These are phyloP conservation scores for Citeromyces nyonsensis DNA, from an alignment of 805 yeast genomes.

Conservation along the genomic window DNA sequence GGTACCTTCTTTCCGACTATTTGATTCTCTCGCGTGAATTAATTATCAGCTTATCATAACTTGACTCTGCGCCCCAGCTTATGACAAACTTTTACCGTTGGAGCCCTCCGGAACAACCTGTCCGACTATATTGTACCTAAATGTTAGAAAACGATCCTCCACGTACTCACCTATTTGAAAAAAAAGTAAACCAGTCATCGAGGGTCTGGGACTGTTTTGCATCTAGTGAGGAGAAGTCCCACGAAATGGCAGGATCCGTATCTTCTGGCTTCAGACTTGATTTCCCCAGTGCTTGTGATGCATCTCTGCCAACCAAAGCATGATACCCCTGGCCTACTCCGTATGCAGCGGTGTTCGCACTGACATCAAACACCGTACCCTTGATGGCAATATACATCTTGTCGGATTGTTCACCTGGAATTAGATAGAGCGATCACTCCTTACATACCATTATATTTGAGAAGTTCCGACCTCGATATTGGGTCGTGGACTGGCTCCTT, in stretches of 20 bases:
- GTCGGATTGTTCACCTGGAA: constrained; percentile 20
- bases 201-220: constrained; percentile 46
- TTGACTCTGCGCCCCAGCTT: no score
- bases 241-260: constrained; percentile 21
- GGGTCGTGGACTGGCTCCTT: constrained; percentile 32
- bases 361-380: constrained; percentile 70
- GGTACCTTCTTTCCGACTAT: no score
- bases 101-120: constrained; percentile 6
- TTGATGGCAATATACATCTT: constrained; percentile 60
- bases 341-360: constrained; percentile 46
- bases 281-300: constrained; percentile 61
- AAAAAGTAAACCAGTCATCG: constrained; percentile 61
- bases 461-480: constrained; percentile 24
- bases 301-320: constrained; percentile 62
- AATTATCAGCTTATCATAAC: no score
- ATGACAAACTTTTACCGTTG: no score
- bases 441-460: constrained; percentile 26
- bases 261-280: constrained; percentile 44
- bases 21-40: no score
- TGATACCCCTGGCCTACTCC: constrained; percentile 70
- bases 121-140: constrained; percentile 29
- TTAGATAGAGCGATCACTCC: neutral
- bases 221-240: constrained; percentile 35
- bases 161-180: constrained; percentile 25
- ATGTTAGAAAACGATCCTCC: neutral